phyloP scores from a whole-genome alignment of 164 flowering plant species.

The Dillenia turbinata region DNA sequence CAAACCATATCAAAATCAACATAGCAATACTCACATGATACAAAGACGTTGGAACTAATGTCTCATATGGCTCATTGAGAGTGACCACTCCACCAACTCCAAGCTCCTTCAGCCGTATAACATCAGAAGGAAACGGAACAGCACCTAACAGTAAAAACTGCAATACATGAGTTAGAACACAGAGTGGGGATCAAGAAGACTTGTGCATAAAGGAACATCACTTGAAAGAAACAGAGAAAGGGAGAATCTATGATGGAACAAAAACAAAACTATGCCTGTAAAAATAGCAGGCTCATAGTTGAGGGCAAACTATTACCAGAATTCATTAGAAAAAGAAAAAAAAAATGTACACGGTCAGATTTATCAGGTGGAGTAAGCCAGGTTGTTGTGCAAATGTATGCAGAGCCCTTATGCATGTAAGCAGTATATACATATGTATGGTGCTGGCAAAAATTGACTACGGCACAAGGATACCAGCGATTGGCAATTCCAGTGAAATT shows the following conservation, averaged over 20 bases:
- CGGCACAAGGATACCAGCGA: no score
- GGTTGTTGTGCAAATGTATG: no score
- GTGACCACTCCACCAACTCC: conserved; percentile 90
- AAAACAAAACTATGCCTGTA: not conserved
- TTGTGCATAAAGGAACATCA: no score
- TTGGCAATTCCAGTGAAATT: no score
- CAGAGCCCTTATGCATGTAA: no score
- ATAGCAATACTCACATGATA: conserved; percentile 49
- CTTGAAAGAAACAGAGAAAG: not conserved
- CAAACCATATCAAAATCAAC: not conserved
- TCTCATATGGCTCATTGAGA: conserved; percentile 89
- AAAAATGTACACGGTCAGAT: no score
- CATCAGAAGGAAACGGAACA: conserved; percentile 91
- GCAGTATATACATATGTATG: no score
- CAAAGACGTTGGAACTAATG: conserved; percentile 76
- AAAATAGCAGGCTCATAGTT: no score
- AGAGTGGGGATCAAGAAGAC: not conserved
- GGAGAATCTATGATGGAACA: not conserved
- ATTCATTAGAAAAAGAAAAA: no score
- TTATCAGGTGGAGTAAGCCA: no score
- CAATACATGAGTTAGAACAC: conserved; percentile 6
- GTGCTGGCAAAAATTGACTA: no score
- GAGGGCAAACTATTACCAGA: no score
- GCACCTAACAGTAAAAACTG: conserved; percentile 92
- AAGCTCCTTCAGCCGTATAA: conserved; percentile 63